Evolutionary conservation across 2,329 filamentous ascomycete genomes (phyloP), one percentile per base, ranked within the genome.

Genomic region (Ascochyta rabiei): DNA sequence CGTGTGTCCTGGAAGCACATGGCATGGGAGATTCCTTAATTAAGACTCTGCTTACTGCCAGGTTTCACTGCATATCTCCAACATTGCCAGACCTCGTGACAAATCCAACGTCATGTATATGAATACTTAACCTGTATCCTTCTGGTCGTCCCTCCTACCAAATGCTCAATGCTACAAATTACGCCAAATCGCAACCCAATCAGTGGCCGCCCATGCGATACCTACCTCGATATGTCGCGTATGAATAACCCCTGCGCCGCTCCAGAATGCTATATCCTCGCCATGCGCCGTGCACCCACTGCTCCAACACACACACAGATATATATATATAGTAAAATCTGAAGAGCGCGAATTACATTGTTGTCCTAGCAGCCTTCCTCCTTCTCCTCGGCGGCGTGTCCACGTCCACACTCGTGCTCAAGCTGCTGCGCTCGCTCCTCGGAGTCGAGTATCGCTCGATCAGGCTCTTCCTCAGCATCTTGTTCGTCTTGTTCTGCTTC

Each of bases 401-500:
- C 5, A 65, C 56, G 34, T 58, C 68, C 28, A 63, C 62, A 48
- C 59, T 74, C 53, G 40, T 50, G 49, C 53, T 67, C 63, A 62
- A 46, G 33, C 62, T 71, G n/a, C 69, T 66, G 6, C 70, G 45
- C 15, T 47, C 48, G 23, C 65, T 70, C 6, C 56, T 43, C 3
- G 71, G 71, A 2, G 70, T 72, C 9, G 64, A 70, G 23, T 64
- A 71, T 5, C 70, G 51, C 41, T 67, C 60, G 2, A 58, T 19
- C 12, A 72, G 64, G 13, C 48, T 50, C 28, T 68, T 57, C 44
- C 56, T 67, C 21, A 72, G 53, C 23, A 58, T 40, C 39, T 66
- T 68, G 58, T 62, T 67, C 8, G 59, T 57, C 58, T 64, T 70
- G 23, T 65, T 64, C 45, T 69, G 71, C 58, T 70, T 73, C 13